These are phyloP conservation scores for Nakazawaea wickerhamii DNA, from an alignment of 805 yeast species.

Conservation along the genomic window DNA sequence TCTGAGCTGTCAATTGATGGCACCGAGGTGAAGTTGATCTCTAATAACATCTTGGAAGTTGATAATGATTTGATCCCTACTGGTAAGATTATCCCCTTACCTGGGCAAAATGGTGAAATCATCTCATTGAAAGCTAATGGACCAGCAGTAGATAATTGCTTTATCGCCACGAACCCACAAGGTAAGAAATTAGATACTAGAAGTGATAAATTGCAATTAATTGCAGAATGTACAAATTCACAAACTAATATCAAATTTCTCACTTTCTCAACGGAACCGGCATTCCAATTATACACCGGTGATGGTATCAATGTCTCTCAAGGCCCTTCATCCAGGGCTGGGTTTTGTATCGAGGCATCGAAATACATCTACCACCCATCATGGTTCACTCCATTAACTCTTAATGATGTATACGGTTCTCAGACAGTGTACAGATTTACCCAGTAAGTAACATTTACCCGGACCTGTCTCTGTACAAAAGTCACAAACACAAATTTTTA, in stretches of 20 bases:
- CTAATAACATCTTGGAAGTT: slow-evolving; percentile 38
- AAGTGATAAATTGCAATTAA: slow-evolving; percentile 24
- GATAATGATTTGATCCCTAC: slow-evolving; percentile 38
- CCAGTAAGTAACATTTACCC: slow-evolving; percentile 8
- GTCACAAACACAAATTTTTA: too few relatives aligned
- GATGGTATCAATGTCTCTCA: slow-evolving; percentile 37
- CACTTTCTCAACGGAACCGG: slow-evolving; percentile 56
- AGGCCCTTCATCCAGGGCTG: slow-evolving; percentile 33
- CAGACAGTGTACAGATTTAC: slow-evolving; percentile 30
- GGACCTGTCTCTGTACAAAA: slow-evolving; percentile 1
- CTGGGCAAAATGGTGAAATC: slow-evolving; percentile 19
- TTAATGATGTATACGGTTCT: slow-evolving; percentile 51
- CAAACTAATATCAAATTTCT: slow-evolving; percentile 35
- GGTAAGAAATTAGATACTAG: slow-evolving; percentile 45
- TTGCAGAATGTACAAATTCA: slow-evolving; percentile 42
- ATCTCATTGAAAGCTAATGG: slow-evolving; percentile 21
- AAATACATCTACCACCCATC: slow-evolving; percentile 54
- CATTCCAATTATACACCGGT: slow-evolving; percentile 63
- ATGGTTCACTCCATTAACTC: slow-evolving; percentile 38
- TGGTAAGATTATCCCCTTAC: slow-evolving; percentile 32
- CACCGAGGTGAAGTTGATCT: slow-evolving; percentile 31
- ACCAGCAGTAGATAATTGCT: slow-evolving; percentile 42
- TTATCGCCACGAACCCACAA: slow-evolving; percentile 31
- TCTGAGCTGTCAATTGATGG: slow-evolving; percentile 25
- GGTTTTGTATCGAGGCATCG: slow-evolving; percentile 60